A percentile compares a stretch with the other conserved stretches of the same genome.
These are phyloP conservation scores for Cyanodermella asteris DNA, from an alignment of 2,329 filamentous ascomycete genomes.

Conservation along the genomic window DNA sequence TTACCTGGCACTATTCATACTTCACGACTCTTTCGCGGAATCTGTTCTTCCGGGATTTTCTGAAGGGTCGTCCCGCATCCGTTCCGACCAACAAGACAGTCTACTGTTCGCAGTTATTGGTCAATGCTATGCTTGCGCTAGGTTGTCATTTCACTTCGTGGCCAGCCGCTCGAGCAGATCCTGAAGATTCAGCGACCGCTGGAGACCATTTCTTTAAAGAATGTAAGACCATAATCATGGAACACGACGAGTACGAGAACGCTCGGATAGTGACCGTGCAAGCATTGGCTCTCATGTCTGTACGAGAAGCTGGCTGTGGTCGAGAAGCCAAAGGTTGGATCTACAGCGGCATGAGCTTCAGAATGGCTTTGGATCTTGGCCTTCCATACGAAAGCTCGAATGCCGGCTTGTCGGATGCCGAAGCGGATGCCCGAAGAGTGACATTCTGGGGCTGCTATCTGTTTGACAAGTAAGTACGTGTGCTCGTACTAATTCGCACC, in stretches of 20 bases:
- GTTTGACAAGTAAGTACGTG: constrained; percentile 55
- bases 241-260: constrained; percentile 83
- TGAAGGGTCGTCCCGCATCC: constrained; percentile 40
- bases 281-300: constrained; percentile 84
- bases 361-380: constrained; percentile 88
- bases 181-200: constrained; percentile 60
- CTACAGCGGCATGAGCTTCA: constrained; percentile 94
- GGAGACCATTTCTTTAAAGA: constrained; percentile 93
- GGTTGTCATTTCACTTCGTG: constrained; percentile 82
- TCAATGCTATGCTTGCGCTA: constrained; percentile 82
- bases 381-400: constrained; percentile 85
- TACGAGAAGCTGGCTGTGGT: constrained; percentile 83
- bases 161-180: constrained; percentile 46
- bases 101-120: constrained; percentile 73
- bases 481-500: neutral
- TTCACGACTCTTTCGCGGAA: constrained; percentile 78
- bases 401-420: constrained; percentile 41
- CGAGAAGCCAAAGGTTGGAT: constrained; percentile 94
- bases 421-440: constrained; percentile 68
- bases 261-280: constrained; percentile 78
- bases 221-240: constrained; percentile 70
- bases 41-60: constrained; percentile 71
- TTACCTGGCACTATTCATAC: constrained; percentile 92
- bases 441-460: constrained; percentile 97
- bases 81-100: constrained; percentile 30